A percentile compares a stretch with the other conserved stretches of the same genome.
Conservation (phyloP, 2,329 filamentous ascomycete species). For the Teratosphaeria destructans region DNA sequence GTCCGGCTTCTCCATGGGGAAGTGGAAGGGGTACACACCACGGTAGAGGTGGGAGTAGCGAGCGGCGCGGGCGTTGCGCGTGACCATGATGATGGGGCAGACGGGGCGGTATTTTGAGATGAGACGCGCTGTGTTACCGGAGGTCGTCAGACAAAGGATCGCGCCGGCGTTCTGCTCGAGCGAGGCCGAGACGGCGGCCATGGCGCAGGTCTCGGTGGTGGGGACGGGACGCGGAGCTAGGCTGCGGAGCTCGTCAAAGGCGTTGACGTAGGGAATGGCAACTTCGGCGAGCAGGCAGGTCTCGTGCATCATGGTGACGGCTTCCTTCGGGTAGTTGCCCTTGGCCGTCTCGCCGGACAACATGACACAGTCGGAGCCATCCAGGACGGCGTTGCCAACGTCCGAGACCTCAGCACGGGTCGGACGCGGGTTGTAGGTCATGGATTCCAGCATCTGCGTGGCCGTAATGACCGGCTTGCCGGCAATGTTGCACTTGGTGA, state of each 20-base stretch:
- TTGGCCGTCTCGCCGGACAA: slow-evolving; percentile 98
- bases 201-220: slow-evolving; percentile 87
- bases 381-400: slow-evolving; percentile 94
- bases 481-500: slow-evolving; percentile 98
- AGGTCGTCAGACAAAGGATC: slow-evolving; percentile 92
- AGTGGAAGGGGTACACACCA: slow-evolving; percentile 95
- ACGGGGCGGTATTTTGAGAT: slow-evolving; percentile 98
- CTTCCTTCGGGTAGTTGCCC: slow-evolving; percentile 84
- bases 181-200: slow-evolving; percentile 91
- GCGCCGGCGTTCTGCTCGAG: slow-evolving; percentile 93
- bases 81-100: slow-evolving; percentile 99
- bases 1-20: slow-evolving; percentile 87
- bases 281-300: slow-evolving; percentile 94
- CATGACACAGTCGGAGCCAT: slow-evolving; percentile 99
- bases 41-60: slow-evolving; percentile 92
- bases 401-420: slow-evolving; percentile 98
- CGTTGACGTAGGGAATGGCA: slow-evolving; percentile 90
- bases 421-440: slow-evolving; percentile 99
- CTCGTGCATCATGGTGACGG: slow-evolving; percentile 96
- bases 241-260: slow-evolving; percentile 89
- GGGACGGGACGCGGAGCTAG: slow-evolving; percentile 73
- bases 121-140: slow-evolving; percentile 83
- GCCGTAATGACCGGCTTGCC: slow-evolving; percentile 99
- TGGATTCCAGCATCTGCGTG: slow-evolving; percentile 99
- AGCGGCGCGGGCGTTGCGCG: slow-evolving; percentile 70